Conservation (phyloP, 106 monocot genomes). For the Dioscorea zingiberensis region DNA sequence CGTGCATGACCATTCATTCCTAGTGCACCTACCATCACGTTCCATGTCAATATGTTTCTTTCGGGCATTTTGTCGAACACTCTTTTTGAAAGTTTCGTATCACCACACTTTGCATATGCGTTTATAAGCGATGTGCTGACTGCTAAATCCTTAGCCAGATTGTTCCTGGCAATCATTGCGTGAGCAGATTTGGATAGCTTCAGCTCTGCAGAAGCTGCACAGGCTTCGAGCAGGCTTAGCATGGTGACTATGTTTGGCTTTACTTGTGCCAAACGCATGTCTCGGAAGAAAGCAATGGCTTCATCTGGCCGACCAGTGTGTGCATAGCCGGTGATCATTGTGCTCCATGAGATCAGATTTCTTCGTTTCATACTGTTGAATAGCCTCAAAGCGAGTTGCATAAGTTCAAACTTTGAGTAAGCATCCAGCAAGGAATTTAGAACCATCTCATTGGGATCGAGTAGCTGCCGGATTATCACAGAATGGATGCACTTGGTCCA, state of each 20-base stretch:
- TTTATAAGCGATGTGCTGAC: slow-evolving; percentile 52
- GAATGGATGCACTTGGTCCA: slow-evolving; percentile 66
- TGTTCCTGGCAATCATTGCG: slow-evolving; percentile 31
- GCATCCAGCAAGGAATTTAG: slow-evolving; percentile 69
- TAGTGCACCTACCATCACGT: slow-evolving; percentile 65
- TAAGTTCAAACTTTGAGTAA: slow-evolving; percentile 52
- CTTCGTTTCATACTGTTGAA: slow-evolving; percentile 35
- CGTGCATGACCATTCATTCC: slow-evolving; percentile 65
- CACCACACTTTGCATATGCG: slow-evolving; percentile 79
- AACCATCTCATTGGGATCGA: slow-evolving; percentile 24
- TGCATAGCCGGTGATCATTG: slow-evolving; percentile 48
- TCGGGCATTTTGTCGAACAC: slow-evolving; percentile 46
- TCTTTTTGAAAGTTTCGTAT: slow-evolving; percentile 29
- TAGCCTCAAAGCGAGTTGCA: slow-evolving; percentile 28
- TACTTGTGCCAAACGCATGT: slow-evolving; percentile 29
- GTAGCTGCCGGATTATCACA: slow-evolving; percentile 27
- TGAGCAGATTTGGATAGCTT: slow-evolving; percentile 45
- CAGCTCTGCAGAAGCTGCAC: slow-evolving; percentile 36
- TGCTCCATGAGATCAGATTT: slow-evolving; percentile 75
- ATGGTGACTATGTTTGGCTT: slow-evolving; percentile 50
- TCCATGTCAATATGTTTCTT: slow-evolving; percentile 65
- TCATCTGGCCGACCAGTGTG: slow-evolving; percentile 35
- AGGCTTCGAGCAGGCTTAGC: slow-evolving; percentile 67
- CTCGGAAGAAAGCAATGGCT: slow-evolving; percentile 41
- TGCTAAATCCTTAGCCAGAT: slow-evolving; percentile 22